phyloP scores from a whole-genome alignment of 768 basidiomycete genomes.

The Rhizopogon rudus region DNA sequence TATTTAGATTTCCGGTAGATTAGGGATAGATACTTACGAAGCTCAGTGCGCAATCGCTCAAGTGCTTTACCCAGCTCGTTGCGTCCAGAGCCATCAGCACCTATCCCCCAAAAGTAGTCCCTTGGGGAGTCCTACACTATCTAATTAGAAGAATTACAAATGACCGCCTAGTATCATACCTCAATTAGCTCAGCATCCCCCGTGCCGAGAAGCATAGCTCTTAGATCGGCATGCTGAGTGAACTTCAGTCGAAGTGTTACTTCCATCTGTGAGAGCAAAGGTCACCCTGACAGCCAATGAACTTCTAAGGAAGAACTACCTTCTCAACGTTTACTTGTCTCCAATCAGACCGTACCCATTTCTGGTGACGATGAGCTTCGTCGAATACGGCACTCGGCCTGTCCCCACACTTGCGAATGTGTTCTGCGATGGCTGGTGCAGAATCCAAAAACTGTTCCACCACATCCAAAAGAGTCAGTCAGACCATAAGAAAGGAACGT shows the following conservation, averaged over 20 bases:
- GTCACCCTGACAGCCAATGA: not conserved
- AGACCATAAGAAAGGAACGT: not conserved
- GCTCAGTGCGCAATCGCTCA: slow-evolving; percentile 51
- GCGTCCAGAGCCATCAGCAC: slow-evolving; percentile 57
- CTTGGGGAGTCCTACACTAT: slow-evolving; percentile 58
- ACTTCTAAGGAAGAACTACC: slow-evolving; percentile 28
- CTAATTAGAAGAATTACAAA: not conserved
- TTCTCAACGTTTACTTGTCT: slow-evolving; percentile 61
- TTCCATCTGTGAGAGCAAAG: slow-evolving; percentile 49
- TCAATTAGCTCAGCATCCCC: slow-evolving; percentile 66
- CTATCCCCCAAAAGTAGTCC: slow-evolving; percentile 77
- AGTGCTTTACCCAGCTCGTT: slow-evolving; percentile 75
- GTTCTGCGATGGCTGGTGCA: slow-evolving; percentile 61
- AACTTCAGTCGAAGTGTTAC: slow-evolving; percentile 63
- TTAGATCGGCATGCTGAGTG: slow-evolving; percentile 59
- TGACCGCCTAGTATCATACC: slow-evolving; percentile 32
- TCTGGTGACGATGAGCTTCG: slow-evolving; percentile 61
- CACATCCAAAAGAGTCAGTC: not conserved
- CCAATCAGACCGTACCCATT: slow-evolving; percentile 63
- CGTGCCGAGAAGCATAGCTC: slow-evolving; percentile 55
- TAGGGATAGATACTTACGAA: slow-evolving; percentile 29
- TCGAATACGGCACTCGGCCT: slow-evolving; percentile 60
- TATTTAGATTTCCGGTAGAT: not conserved
- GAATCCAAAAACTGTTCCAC: slow-evolving; percentile 50
- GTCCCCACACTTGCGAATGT: slow-evolving; percentile 60